phyloP scores from a whole-genome alignment of 257 asterid species.

The Capsicum chinense region DNA sequence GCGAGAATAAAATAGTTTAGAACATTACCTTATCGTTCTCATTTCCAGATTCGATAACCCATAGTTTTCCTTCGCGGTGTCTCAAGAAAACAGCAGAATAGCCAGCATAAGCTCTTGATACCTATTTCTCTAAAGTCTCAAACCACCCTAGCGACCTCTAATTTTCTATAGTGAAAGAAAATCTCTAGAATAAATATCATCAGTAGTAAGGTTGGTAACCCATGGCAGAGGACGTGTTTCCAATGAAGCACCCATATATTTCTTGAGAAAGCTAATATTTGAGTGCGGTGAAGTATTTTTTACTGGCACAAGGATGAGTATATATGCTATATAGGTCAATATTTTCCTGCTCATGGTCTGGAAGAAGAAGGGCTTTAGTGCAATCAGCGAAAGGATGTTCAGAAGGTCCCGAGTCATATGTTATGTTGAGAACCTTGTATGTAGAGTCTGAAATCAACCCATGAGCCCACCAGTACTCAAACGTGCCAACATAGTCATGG shows the following conservation, averaged over 20 bases:
- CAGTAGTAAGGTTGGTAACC: slow-evolving; percentile 62
- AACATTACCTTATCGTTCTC: slow-evolving; percentile 71
- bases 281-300: slow-evolving; percentile 31
- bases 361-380: slow-evolving; percentile 51
- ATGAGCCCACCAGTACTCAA: slow-evolving; percentile 99
- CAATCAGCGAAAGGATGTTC: slow-evolving; percentile 84
- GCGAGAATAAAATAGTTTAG: slow-evolving; percentile 22
- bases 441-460: slow-evolving; percentile 96
- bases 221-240: slow-evolving; percentile 84
- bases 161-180: slow-evolving; percentile 84
- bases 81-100: slow-evolving; percentile 84
- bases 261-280: slow-evolving; percentile 73
- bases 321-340: slow-evolving; percentile 84
- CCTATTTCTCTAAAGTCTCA: slow-evolving; percentile 95
- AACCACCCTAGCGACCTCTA: slow-evolving; percentile 91
- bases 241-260: slow-evolving; percentile 82
- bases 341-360: slow-evolving; percentile 77
- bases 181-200: slow-evolving; percentile 82
- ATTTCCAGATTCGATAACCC: slow-evolving; percentile 96
- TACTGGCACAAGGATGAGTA: too few relatives aligned
- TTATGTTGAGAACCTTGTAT: slow-evolving; percentile 55
- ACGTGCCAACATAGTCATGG: slow-evolving; percentile 84
- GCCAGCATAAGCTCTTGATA: slow-evolving; percentile 86
- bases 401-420: slow-evolving; percentile 74
- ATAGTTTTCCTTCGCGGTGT: slow-evolving; percentile 76